A percentile compares a stretch with the other conserved stretches of the same genome.
Conservation (phyloP, 1,284 basidiomycete species). For the Marasmius fiardii region DNA sequence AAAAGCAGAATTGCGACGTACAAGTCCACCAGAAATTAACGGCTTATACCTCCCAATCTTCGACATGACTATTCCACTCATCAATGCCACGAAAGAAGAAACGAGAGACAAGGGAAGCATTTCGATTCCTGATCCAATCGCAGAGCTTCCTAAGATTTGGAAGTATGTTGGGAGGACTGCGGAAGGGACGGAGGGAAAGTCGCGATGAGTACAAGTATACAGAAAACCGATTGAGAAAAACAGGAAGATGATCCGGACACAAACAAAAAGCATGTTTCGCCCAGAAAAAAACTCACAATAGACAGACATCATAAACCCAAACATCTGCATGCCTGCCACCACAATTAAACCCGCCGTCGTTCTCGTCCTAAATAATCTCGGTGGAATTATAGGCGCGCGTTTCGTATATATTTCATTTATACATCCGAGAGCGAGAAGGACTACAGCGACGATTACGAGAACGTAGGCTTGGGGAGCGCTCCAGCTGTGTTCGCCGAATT, state of each 20-base stretch:
- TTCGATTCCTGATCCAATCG: not conserved
- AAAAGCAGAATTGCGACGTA: not conserved
- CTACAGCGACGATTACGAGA: not conserved
- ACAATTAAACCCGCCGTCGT: not conserved
- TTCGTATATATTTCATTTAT: not conserved
- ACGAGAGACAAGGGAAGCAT: conserved; percentile 1
- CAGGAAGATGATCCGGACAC: too few species aligned
- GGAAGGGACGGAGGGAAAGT: not conserved
- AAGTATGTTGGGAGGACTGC: conserved; percentile 1
- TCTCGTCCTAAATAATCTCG: not conserved
- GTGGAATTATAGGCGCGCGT: not conserved
- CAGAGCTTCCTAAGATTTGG: not conserved
- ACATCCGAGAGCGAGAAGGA: not conserved
- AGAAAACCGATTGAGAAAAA: too few species aligned
- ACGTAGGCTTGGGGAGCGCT: not conserved
- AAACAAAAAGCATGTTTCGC: too few species aligned
- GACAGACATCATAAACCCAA: not conserved
- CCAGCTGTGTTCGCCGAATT: conserved; percentile 16
- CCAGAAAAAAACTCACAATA: not conserved
- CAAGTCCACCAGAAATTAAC: not conserved
- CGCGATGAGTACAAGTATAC: too few species aligned
- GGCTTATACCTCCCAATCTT: not conserved
- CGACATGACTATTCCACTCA: not conserved
- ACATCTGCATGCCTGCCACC: not conserved
- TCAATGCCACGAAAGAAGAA: not conserved